Conservation (phyloP, 208 protist species). For the Leishmania tarentolae region DNA sequence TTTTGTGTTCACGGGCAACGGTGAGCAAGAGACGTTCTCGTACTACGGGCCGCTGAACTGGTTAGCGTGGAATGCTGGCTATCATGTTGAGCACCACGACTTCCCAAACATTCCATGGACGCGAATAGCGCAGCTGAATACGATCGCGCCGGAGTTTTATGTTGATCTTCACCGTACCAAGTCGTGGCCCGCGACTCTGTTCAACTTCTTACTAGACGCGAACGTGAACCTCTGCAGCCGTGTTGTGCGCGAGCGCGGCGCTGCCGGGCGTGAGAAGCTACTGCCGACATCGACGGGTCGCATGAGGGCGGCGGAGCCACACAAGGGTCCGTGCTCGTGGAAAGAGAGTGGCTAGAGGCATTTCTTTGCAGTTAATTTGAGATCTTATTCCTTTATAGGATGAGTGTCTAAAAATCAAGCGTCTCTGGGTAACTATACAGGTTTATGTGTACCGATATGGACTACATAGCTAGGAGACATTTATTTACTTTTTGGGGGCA, state of each 20-base stretch:
- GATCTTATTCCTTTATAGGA: background rate
- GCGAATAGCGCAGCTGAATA: constrained; percentile 75
- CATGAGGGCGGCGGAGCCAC: constrained; percentile 50
- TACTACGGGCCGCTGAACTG: constrained; percentile 96
- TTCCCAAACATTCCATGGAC: constrained; percentile 95
- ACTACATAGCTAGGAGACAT: background rate
- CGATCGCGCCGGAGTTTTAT: constrained; percentile 95
- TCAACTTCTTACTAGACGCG: constrained; percentile 82
- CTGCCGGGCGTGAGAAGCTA: constrained; percentile 47
- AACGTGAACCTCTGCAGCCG: constrained; percentile 72
- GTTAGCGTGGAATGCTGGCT: constrained; percentile 93
- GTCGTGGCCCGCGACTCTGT: constrained; percentile 81
- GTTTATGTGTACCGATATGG: background rate
- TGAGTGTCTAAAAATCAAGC: background rate
- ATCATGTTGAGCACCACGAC: constrained; percentile 98
- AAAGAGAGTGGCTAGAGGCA: constrained; percentile 14
- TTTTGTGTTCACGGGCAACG: constrained; percentile 80
- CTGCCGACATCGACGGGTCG: constrained; percentile 42
- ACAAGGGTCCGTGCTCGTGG: constrained; percentile 53
- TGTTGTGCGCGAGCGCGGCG: constrained; percentile 71
- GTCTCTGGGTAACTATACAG: background rate
- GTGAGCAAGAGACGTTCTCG: constrained; percentile 95
- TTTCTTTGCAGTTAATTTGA: background rate
- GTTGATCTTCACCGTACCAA: constrained; percentile 71
- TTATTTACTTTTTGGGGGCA: background rate